Evolutionary conservation across 768 basidiomycete genomes (phyloP).

Genomic region (Gyrodon lividus): DNA sequence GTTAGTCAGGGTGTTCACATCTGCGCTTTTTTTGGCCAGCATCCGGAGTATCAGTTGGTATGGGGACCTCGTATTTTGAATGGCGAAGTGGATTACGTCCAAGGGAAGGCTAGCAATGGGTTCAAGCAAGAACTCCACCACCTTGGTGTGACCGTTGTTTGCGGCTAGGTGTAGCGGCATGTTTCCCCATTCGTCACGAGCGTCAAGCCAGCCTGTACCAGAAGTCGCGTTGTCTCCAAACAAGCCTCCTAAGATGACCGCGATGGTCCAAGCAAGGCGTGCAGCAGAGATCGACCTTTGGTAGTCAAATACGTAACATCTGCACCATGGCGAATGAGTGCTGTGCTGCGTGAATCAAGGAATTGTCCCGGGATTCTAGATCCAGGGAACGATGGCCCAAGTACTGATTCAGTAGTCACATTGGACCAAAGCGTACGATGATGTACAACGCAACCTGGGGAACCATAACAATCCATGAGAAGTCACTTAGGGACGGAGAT

Average conservation of each 20-base stretch:
- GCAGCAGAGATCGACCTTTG: not conserved
- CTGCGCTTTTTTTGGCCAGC: not conserved
- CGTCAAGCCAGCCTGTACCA: not conserved
- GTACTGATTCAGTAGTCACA: no score
- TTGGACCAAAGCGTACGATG: no score
- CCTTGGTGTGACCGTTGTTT: no score
- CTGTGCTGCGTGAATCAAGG: no score
- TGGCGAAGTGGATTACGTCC: not conserved
- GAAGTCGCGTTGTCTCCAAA: not conserved
- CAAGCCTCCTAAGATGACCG: not conserved
- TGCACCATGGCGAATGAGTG: not conserved
- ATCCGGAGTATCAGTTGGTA: not conserved
- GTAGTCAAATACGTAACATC: not conserved
- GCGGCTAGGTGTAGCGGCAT: not conserved
- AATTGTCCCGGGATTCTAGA: no score
- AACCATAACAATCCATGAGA: no score
- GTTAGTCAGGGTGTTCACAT: constrained; percentile 1
- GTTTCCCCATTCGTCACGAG: not conserved
- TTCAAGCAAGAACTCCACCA: not conserved
- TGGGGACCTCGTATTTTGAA: not conserved
- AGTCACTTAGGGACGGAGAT: no score
- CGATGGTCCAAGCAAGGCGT: not conserved
- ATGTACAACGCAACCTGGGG: no score
- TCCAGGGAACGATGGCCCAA: no score
- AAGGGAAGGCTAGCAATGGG: no score